phyloP scores from a whole-genome alignment of 257 asterid species.

The Euphrasia confusa region DNA sequence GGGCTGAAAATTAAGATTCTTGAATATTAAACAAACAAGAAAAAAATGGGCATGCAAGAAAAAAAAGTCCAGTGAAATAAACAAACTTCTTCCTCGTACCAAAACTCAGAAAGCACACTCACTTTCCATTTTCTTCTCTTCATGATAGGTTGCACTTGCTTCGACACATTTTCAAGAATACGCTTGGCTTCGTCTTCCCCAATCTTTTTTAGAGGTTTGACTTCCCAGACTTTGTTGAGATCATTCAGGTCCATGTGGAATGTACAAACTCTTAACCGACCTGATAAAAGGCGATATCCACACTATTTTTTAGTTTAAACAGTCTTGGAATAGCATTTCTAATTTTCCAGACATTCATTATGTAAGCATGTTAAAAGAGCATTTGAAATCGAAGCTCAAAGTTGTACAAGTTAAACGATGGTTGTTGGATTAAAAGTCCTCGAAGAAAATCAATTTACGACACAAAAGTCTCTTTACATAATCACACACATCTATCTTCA shows the following conservation, averaged over 20 bases:
- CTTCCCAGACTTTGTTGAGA: slow-evolving; percentile 88
- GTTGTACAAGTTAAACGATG: not conserved
- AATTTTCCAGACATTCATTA: not conserved
- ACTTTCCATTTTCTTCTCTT: slow-evolving; percentile 74
- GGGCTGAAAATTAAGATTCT: slow-evolving; percentile 47
- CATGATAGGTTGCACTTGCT: slow-evolving; percentile 90
- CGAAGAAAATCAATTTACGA: no score
- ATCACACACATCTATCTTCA: no score
- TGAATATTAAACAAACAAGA: slow-evolving; percentile 19
- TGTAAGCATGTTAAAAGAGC: not conserved
- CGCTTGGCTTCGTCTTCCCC: slow-evolving; percentile 71
- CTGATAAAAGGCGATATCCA: slow-evolving; percentile 4
- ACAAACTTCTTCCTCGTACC: slow-evolving; percentile 36
- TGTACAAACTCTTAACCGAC: slow-evolving; percentile 22
- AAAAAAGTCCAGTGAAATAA: not conserved
- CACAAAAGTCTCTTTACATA: no score
- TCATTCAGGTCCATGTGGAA: slow-evolving; percentile 61
- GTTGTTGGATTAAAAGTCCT: no score
- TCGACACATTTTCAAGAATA: slow-evolving; percentile 73
- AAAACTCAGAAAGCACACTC: slow-evolving; percentile 67
- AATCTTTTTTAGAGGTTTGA: slow-evolving; percentile 54
- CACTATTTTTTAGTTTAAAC: not conserved
- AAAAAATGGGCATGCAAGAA: not conserved
- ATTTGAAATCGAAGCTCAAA: not conserved
- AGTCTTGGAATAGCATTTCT: not conserved